Base-by-base conservation (phyloP, 2,329 filamentous ascomycete species). In the Fusarium algeriense region DNA sequence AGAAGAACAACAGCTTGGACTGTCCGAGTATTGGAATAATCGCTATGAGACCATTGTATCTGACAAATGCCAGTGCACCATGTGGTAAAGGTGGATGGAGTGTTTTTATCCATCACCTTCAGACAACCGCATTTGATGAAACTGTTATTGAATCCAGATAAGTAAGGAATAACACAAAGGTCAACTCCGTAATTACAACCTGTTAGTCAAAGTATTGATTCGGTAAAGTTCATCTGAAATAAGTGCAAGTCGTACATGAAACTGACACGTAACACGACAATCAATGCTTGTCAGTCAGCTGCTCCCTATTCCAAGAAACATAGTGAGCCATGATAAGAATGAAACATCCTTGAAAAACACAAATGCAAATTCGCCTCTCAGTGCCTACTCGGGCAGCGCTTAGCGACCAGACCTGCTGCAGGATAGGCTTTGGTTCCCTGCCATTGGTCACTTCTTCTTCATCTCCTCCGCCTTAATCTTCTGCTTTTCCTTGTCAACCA, bases 51-150 rank as follows among this genome's bases (percentile, higher is more conserved):
- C 15, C 3, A 32, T 20, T 2, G 7, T 2, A 6, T 20, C 30
- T 60, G 15, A 60, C 9, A 1, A 6, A 4, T 30, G 12, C 8
- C 54, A 48, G 56, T 60, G 4, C 23, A 55, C n/a, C 48, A 37
- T n/a, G 48, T 19, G n/a, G 7, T 60, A 17, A 60, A 37, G 6
- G 30, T 28, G 2, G 30, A 43, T 19, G 59, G 43, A 8, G 54
- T 60, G 3, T 49, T 60, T 1, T 30, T 60, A 13, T 30, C 35
- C 9, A 41, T 62, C n/a, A 62, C 54, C 3, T 62, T 62, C 19
- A 48, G 43, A 20, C 54, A 62, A 17, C 55, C 59, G 8, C 54
- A 60, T 14, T 62, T 49, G 11, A 49, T 62, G 43, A 43, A 49
- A 9, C 11, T 46, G 1, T 32, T 60, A 13, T 10, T 60, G 3